A percentile compares a stretch with the other conserved stretches of the same genome.
Evolutionary conservation across 1,284 basidiomycete genomes (phyloP).

Genomic region (Puccinia sorghi): DNA sequence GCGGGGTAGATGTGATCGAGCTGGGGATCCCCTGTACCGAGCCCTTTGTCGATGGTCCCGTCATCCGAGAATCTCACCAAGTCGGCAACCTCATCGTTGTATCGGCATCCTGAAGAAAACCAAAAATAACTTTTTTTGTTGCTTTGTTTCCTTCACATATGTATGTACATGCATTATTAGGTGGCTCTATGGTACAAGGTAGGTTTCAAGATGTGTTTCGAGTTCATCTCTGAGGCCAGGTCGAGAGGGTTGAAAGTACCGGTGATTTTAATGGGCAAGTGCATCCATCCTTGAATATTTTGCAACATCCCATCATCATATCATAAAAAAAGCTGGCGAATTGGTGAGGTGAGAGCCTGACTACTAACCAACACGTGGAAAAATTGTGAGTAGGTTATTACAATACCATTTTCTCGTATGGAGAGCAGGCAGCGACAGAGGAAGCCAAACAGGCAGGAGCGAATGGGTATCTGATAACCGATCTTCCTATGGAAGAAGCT

Average conservation of each 20-base stretch:
- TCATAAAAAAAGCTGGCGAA: too few relatives aligned
- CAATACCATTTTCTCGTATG: conserved; percentile 92
- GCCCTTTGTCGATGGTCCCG: conserved; percentile 89
- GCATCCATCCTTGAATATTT: background rate
- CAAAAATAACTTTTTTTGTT: background rate
- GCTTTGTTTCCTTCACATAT: conserved; percentile 21
- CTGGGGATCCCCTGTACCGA: conserved; percentile 95
- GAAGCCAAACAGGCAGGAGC: conserved; percentile 86
- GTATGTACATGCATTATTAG: conserved; percentile 60
- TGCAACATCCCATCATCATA: too few relatives aligned
- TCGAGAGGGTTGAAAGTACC: conserved; percentile 78
- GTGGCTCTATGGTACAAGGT: conserved; percentile 77
- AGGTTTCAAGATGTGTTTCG: conserved; percentile 73
- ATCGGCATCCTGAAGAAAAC: conserved; percentile 4
- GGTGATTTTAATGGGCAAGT: conserved; percentile 81
- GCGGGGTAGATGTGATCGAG: conserved; percentile 93
- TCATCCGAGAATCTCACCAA: conserved; percentile 87
- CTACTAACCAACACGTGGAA: too few relatives aligned
- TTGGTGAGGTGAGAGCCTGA: too few relatives aligned
- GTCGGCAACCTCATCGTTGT: conserved; percentile 60
- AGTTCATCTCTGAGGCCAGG: conserved; percentile 76
- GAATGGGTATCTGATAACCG: conserved; percentile 96
- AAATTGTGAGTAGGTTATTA: conserved; percentile 72
- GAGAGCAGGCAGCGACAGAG: conserved; percentile 86
- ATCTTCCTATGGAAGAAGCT: conserved; percentile 96